These are phyloP conservation scores for Boletus rubroflammeus DNA, from an alignment of 768 basidiomycete species.

Conservation along the genomic window DNA sequence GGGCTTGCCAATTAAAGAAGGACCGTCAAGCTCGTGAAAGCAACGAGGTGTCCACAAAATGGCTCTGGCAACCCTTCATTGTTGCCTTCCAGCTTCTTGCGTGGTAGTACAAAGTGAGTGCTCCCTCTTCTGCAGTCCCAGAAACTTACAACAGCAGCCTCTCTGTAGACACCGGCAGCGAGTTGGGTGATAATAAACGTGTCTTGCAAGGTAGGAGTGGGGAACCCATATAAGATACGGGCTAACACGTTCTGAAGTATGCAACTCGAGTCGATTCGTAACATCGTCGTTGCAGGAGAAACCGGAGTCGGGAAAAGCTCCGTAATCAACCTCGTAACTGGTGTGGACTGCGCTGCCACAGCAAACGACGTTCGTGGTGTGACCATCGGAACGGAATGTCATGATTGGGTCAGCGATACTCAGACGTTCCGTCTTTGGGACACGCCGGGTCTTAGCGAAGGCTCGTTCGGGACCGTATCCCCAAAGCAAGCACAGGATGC, in stretches of 20 bases:
- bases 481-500: constrained; percentile 25
- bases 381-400: constrained; percentile 18
- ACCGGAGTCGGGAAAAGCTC: constrained; percentile 32
- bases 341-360: constrained; percentile 17
- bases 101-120: constrained; percentile 4
- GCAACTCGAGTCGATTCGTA: constrained; percentile 19
- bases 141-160: background rate
- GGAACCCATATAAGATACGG: background rate
- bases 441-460: constrained; percentile 32
- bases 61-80: constrained; percentile 8
- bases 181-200: constrained; percentile 6
- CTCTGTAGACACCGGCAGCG: background rate
- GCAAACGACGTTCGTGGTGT: constrained; percentile 25
- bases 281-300: constrained; percentile 29
- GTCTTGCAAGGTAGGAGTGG: constrained; percentile 2
- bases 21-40: constrained; percentile 12
- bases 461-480: constrained; percentile 20
- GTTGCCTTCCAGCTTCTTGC: background rate
- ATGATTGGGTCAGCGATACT: constrained; percentile 12
- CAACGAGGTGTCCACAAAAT: constrained; percentile 20
- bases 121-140: background rate
- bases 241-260: constrained; percentile 8
- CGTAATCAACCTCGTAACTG: constrained; percentile 29
- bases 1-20: constrained; percentile 23
- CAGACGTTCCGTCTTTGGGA: constrained; percentile 30